Conservation (phyloP, 257 asterid genomes). For the Gentiana macrophylla region DNA sequence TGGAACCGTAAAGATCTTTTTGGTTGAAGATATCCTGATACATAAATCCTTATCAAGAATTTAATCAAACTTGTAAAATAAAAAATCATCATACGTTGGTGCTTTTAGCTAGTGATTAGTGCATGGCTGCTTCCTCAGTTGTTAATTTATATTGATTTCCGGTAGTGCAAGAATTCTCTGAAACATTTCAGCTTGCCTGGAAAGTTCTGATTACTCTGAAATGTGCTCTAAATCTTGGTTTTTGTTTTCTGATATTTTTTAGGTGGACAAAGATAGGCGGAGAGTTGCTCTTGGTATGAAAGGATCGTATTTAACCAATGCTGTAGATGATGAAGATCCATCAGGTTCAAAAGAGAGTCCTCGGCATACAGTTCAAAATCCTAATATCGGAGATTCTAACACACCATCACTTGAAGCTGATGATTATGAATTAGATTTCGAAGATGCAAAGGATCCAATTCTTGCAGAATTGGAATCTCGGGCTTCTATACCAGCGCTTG, state of each 20-base stretch:
- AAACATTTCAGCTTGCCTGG: no score
- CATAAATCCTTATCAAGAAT: no score
- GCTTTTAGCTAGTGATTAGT: no score
- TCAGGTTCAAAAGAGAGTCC: constrained; percentile 17
- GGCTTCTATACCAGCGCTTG: constrained; percentile 77
- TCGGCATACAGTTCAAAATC: constrained; percentile 22
- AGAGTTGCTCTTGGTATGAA: constrained; percentile 93
- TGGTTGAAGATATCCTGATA: no score
- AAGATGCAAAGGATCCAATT: constrained; percentile 24
- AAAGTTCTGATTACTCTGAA: no score
- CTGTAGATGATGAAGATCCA: constrained; percentile 21
- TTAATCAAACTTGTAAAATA: no score
- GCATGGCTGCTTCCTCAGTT: no score
- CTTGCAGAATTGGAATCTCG: constrained; percentile 63
- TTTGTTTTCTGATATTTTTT: constrained; percentile 6
- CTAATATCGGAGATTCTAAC: constrained; percentile 17
- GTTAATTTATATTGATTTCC: no score
- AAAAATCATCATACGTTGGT: no score
- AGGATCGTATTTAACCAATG: constrained; percentile 47
- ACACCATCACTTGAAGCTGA: constrained; percentile 18
- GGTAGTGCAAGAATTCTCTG: no score
- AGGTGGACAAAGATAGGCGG: constrained; percentile 87
- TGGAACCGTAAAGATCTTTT: no score
- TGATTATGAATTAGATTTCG: constrained; percentile 18
- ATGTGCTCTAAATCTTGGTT: no score